Evolutionary conservation across 139 green algal species (phyloP), one percentile per base, ranked within the genome.

Genomic region (Yamagishiella unicocca): DNA sequence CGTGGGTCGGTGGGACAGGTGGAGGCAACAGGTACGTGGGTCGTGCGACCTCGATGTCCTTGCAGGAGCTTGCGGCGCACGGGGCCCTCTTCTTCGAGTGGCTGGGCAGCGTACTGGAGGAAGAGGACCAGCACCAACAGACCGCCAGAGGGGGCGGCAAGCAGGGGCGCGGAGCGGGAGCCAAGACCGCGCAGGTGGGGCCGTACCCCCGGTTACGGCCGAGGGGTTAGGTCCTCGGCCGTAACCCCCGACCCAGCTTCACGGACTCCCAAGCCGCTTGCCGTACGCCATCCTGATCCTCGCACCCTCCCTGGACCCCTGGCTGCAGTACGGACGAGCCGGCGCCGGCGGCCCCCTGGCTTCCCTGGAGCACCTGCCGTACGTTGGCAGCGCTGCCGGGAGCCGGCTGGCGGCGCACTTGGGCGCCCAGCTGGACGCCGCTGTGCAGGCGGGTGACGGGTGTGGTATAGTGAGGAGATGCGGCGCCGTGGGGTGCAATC

Each of bases 1-100:
- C 12, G 72, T 8, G 1, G 27, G 62, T 8, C n/a, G n/a, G n/a
- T n/a, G n/a, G n/a, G n/a, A n/a, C n/a, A n/a, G n/a, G n/a, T n/a
- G n/a, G n/a, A n/a, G n/a, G n/a, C 80, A 86, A 21, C 80, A 86
- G 80, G 80, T 86, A 12, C 12, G 72, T 8, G 1, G 27, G 62
- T 8, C n/a, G n/a, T n/a, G n/a, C n/a, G n/a, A n/a, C n/a, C n/a
- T n/a, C 17, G 14, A 58, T 17, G 50, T 25, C 50, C 50, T 0
- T 25, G 19, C 80, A 86, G 80, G 80, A 86, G 80, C 21, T 86
- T n/a, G 80, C 80, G 43, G 80, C 80, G 1, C 80, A 86, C 21
- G 80, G 80, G 1, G 43, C 62, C 4, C 66, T 86, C 19, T 77
- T 86, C 21, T 86, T 78, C 45, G 80, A 86, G 9, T 86, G 80